A percentile compares a stretch with the other conserved stretches of the same genome.
These are phyloP conservation scores for Albugo candida DNA, from an alignment of 352 stramenopile genomes.

Conservation along the genomic window DNA sequence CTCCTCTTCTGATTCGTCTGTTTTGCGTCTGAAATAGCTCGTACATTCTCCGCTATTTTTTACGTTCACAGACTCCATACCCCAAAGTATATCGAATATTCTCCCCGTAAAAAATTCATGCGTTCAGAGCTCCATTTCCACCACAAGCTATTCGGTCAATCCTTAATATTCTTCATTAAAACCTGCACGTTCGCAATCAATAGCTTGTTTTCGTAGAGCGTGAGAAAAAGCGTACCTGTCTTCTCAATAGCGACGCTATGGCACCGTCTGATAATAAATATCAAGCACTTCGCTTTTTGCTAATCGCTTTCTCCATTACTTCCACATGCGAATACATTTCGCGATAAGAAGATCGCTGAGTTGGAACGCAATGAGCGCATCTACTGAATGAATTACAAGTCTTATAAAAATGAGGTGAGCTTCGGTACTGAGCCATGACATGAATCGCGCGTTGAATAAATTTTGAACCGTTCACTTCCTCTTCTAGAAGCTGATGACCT, in stretches of 20 bases:
- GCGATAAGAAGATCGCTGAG: neutral
- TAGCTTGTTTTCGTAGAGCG: conserved; percentile 26
- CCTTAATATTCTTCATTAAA: conserved; percentile 74
- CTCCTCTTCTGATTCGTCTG: conserved; percentile 1
- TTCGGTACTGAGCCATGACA: conserved; percentile 70
- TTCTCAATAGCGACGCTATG: conserved; percentile 55
- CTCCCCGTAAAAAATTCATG: conserved; percentile 24
- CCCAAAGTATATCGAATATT: conserved; percentile 45
- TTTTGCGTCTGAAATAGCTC: conserved; percentile 10
- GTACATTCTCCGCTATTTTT: conserved; percentile 9
- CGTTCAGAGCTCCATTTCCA: conserved; percentile 4
- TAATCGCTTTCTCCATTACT: conserved; percentile 49
- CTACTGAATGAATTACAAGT: conserved; percentile 52
- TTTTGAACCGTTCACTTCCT: conserved; percentile 63
- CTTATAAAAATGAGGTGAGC: conserved; percentile 55
- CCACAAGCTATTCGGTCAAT: conserved; percentile 42
- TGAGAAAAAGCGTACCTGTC: conserved; percentile 62
- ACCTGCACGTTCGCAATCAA: conserved; percentile 46
- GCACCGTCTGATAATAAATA: conserved; percentile 59
- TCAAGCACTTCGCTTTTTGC: conserved; percentile 36
- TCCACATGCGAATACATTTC: conserved; percentile 49
- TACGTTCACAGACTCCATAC: conserved; percentile 23
- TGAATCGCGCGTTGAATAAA: conserved; percentile 71
- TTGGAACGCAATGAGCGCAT: neutral
- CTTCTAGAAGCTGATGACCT: conserved; percentile 59